Base-by-base conservation (phyloP, 2,329 filamentous ascomycete species). In the Colletotrichum phormii region DNA sequence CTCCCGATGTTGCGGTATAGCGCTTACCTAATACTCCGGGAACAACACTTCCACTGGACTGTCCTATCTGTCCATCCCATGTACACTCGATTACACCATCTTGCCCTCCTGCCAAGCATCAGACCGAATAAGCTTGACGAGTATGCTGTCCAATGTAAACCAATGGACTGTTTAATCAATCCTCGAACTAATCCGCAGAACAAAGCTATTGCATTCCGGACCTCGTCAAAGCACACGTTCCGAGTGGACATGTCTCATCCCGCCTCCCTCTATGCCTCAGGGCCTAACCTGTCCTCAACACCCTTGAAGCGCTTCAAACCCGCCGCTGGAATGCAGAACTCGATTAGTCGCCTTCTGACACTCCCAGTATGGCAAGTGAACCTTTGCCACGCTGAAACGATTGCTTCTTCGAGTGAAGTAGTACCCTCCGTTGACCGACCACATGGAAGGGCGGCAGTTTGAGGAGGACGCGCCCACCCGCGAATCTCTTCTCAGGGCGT, bases 401-500 rank as follows among this genome's bases (percentile, higher is more conserved):
- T 54, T 55, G 26, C 59, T 55, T 33, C 31, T 42, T 60, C 26
- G 33, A 70, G 26, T 64, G 70, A 62, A 62, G 59, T 12, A 61
- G 70, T 29, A 61, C 61, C 35, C 54, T 54, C 31, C 46, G n/a
- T 64, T 58, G 18, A 37, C 15, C 29, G 55, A 55, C 51, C 69
- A 58, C 64, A 63, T 64, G 61, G 49, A 33, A 65, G 49, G 35
- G 42, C 22, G 37, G 55, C 54, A 8, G 58, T 53, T 49, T 46
- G 26, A 26, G 55, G n/a, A 35, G 62, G 60, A 57, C 66, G 60
- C 66, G 66, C 46, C 51, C 71, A 60, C n/a, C 49, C 71, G 49
- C 66, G 49, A 71, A 29, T 60, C 61, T 26, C 70, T 64, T 51
- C n/a, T 67, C 60, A 73, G 71, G 71, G 71, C 70, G 70, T 46